Evolutionary conservation across 257 asterid species (phyloP).

Genomic region (Jasminum sambac): DNA sequence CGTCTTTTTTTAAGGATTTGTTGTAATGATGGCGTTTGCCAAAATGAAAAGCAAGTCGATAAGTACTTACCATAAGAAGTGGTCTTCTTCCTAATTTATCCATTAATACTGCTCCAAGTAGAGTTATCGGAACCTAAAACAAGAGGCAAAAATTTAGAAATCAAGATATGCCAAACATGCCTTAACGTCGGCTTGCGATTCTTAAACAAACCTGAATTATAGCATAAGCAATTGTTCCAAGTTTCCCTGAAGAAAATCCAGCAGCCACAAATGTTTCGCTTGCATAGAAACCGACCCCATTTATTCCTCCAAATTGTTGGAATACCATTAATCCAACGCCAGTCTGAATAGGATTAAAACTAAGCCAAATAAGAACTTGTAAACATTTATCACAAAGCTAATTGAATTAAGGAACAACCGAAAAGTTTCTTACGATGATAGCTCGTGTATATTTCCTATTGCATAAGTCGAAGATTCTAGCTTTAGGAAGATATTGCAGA

Average conservation of each 20-base stretch:
- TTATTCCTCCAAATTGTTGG: constrained; percentile 79
- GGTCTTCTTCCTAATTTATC: constrained; percentile 82
- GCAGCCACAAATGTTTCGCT: constrained; percentile 73
- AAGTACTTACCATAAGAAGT: constrained; percentile 56
- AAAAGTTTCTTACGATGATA: constrained; percentile 48
- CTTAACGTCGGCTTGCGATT: not conserved
- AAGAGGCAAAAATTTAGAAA: constrained; percentile 6
- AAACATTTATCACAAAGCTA: not conserved
- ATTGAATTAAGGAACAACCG: not conserved
- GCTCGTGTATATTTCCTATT: constrained; percentile 58
- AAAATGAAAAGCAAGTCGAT: not conserved
- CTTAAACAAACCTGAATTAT: constrained; percentile 56
- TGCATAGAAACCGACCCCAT: constrained; percentile 75
- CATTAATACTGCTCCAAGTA: constrained; percentile 73
- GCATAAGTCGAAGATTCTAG: constrained; percentile 51
- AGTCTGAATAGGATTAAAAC: constrained; percentile 33
- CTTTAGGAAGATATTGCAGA: constrained; percentile 58
- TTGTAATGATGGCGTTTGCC: not conserved
- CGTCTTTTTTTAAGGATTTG: not conserved
- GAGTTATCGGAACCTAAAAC: constrained; percentile 65
- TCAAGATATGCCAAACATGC: no score
- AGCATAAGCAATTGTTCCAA: constrained; percentile 71
- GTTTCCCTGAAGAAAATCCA: constrained; percentile 66
- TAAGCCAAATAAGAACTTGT: not conserved
- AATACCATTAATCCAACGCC: constrained; percentile 82